These are phyloP conservation scores for Linum trigynum DNA, from an alignment of 345 rosid genomes.

Conservation along the genomic window DNA sequence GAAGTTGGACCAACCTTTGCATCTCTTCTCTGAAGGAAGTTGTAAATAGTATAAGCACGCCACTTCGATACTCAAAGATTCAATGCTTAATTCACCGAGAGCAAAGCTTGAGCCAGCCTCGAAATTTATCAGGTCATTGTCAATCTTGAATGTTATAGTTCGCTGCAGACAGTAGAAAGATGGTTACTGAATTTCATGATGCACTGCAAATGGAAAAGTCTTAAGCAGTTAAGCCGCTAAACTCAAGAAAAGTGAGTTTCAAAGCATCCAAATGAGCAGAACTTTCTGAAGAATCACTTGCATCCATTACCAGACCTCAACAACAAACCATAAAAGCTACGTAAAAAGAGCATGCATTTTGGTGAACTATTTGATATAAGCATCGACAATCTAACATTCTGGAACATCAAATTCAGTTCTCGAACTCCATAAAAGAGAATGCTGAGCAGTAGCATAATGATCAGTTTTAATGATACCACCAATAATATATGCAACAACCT, in stretches of 20 bases:
- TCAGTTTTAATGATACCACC: too few relatives aligned
- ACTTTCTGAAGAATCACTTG: too few relatives aligned
- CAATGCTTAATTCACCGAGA: constrained; percentile 31
- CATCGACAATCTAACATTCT: too few relatives aligned
- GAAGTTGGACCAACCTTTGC: constrained; percentile 44
- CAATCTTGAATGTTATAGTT: constrained; percentile 46
- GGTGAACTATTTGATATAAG: too few relatives aligned
- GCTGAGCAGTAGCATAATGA: too few relatives aligned
- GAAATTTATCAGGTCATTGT: constrained; percentile 31
- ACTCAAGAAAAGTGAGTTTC: background rate
- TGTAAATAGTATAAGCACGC: constrained; percentile 76
- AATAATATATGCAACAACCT: too few relatives aligned
- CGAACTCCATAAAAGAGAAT: too few relatives aligned
- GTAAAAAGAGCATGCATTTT: too few relatives aligned
- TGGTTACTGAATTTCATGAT: background rate
- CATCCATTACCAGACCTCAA: too few relatives aligned
- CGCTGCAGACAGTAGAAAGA: constrained; percentile 36
- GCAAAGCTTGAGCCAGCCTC: constrained; percentile 30
- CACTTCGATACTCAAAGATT: constrained; percentile 65
- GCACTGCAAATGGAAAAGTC: background rate
- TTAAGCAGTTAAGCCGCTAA: background rate
- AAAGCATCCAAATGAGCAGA: background rate
- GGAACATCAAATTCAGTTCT: too few relatives aligned
- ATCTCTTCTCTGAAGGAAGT: constrained; percentile 64
- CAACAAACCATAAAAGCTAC: too few relatives aligned